Evolutionary conservation across 495 filamentous ascomycete genomes (phyloP).

Genomic region (Penicillium angulare): DNA sequence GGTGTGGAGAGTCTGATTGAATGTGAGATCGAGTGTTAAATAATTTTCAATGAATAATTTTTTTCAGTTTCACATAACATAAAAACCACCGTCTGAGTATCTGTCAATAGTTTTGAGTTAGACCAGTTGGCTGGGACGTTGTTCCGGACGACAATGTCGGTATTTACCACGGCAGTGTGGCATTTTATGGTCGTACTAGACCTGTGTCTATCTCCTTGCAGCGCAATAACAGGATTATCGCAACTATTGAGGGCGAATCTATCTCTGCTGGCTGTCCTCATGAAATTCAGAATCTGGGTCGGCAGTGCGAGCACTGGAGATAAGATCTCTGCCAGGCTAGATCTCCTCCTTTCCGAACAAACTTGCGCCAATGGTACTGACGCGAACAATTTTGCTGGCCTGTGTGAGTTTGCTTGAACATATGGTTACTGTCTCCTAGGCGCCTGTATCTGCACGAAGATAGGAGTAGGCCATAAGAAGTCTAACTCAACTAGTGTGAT

Average conservation of each 20-base stretch:
- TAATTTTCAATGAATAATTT: too few relatives aligned
- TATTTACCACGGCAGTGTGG: background rate
- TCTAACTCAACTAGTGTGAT: conserved; percentile 10
- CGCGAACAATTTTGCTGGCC: conserved; percentile 45
- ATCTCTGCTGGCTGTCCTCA: background rate
- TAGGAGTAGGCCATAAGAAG: background rate
- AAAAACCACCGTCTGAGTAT: too few relatives aligned
- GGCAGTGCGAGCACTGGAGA: background rate
- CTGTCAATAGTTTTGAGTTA: too few relatives aligned
- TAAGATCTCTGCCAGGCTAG: background rate
- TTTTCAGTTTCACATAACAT: too few relatives aligned
- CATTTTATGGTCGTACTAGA: background rate
- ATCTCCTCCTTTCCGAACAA: background rate
- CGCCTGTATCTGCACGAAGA: background rate
- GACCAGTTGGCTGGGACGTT: background rate
- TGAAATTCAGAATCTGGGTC: background rate
- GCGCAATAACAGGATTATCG: background rate
- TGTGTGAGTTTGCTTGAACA: conserved; percentile 1
- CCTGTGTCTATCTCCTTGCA: background rate
- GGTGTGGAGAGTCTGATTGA: conserved; percentile 42
- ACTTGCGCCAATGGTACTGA: conserved; percentile 32
- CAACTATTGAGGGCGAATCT: background rate
- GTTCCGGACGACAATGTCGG: background rate
- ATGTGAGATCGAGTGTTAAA: too few relatives aligned
- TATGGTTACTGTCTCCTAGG: conserved; percentile 4